These are phyloP conservation scores for Talinum fruticosum DNA, from an alignment of 148 eudicot species.

Conservation along the genomic window DNA sequence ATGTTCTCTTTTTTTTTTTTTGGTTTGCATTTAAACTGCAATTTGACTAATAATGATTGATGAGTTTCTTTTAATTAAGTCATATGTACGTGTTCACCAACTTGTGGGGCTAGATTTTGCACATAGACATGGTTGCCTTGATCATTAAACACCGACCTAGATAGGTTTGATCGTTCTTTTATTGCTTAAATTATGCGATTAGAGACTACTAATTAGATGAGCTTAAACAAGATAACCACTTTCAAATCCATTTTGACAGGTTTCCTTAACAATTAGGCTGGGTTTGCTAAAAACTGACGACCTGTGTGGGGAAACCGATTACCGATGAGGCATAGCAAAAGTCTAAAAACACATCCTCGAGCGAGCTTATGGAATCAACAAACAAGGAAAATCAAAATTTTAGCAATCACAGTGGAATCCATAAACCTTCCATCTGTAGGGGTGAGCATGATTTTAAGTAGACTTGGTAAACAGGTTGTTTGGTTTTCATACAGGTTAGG, in stretches of 20 bases:
- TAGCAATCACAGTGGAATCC: no score
- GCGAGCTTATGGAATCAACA: no score
- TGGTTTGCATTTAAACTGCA: constrained; percentile 1
- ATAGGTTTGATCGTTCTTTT: not conserved
- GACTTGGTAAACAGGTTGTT: no score
- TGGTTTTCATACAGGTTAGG: no score
- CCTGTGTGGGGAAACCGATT: no score
- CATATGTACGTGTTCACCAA: constrained; percentile 27
- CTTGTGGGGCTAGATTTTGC: constrained; percentile 11
- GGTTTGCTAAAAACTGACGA: no score
- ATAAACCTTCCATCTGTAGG: no score
- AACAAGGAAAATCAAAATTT: no score
- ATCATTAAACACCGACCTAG: not conserved
- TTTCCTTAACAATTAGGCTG: not conserved
- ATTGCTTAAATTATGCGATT: not conserved
- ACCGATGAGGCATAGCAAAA: no score
- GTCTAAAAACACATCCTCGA: no score
- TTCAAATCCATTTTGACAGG: not conserved
- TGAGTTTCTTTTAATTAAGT: not conserved
- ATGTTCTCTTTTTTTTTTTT: no score
- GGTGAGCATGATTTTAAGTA: no score
- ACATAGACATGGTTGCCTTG: constrained; percentile 14
- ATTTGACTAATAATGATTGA: constrained; percentile 1
- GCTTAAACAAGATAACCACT: constrained; percentile 7
- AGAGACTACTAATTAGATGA: constrained; percentile 10